Evolutionary conservation across 2,329 filamentous ascomycete species (phyloP).

Genomic region (Plectosphaerella plurivora): DNA sequence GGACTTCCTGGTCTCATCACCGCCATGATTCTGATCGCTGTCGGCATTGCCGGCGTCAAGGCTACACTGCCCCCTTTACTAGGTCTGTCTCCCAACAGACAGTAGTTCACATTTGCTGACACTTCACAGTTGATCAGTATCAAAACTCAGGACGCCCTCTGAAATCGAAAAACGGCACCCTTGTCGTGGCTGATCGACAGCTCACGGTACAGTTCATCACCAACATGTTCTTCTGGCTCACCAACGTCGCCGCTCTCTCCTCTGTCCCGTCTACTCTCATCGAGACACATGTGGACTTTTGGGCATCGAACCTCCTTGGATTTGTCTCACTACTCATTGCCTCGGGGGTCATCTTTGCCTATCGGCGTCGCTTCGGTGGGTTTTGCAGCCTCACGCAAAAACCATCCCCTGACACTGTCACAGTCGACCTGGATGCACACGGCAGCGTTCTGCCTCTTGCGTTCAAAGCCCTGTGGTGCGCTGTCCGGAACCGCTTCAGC

Average conservation of each 20-base stretch:
- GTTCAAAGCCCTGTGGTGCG: conserved; percentile 53
- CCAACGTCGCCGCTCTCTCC: conserved; percentile 59
- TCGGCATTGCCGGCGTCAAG: conserved; percentile 58
- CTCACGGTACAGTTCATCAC: conserved; percentile 51
- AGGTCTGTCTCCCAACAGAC: too few species aligned
- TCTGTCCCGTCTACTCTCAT: conserved; percentile 56
- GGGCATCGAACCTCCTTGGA: conserved; percentile 54
- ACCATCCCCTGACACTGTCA: too few species aligned
- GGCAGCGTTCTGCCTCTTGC: conserved; percentile 49
- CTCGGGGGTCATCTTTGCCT: conserved; percentile 18
- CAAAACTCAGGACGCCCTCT: too few species aligned
- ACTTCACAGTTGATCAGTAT: too few species aligned
- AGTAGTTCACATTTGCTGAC: too few species aligned
- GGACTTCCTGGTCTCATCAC: conserved; percentile 51
- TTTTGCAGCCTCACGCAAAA: too few species aligned
- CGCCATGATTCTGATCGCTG: conserved; percentile 51
- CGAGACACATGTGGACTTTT: conserved; percentile 54
- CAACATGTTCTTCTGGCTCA: conserved; percentile 59
- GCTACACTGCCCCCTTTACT: conserved; percentile 18
- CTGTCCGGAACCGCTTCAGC: conserved; percentile 30
- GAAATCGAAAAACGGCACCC: neutral
- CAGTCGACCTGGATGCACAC: neutral
- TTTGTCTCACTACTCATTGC: conserved; percentile 50
- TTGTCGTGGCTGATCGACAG: conserved; percentile 32
- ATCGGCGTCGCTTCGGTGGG: conserved; percentile 9